These are phyloP conservation scores for Didymella lethalis DNA, from an alignment of 2,329 filamentous ascomycete species.

Conservation along the genomic window DNA sequence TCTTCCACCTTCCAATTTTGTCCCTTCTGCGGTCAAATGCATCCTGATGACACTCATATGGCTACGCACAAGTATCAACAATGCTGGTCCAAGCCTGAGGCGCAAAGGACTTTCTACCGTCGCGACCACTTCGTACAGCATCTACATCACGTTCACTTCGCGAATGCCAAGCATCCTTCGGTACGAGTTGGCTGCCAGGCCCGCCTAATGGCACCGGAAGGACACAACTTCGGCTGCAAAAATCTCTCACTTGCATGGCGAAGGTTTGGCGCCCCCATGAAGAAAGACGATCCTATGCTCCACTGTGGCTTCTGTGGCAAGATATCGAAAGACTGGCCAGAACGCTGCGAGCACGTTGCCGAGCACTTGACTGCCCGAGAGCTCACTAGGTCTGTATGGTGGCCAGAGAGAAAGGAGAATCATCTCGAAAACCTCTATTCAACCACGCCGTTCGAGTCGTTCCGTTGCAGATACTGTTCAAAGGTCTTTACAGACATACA, in stretches of 20 bases:
- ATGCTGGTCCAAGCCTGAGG: conserved; percentile 45
- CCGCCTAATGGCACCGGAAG: conserved; percentile 39
- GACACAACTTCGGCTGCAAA: conserved; percentile 47
- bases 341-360: conserved; percentile 45
- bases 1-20: conserved; percentile 35
- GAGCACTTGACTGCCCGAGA: conserved; percentile 44
- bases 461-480: conserved; percentile 46
- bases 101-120: conserved; percentile 48
- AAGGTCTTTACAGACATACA: conserved; percentile 43
- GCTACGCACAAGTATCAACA: conserved; percentile 47
- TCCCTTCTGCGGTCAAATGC: conserved; percentile 43
- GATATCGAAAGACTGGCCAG: conserved; percentile 42
- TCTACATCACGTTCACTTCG: conserved; percentile 48
- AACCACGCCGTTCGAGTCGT: conserved; percentile 40
- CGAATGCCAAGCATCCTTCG: conserved; percentile 46
- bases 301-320: conserved; percentile 49
- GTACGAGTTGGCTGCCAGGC: conserved; percentile 44
- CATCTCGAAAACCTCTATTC: conserved; percentile 45
- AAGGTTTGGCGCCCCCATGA: conserved; percentile 46
- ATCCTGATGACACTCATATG: conserved; percentile 47
- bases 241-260: conserved; percentile 48
- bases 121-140: conserved; percentile 49
- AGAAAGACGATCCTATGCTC: conserved; percentile 47
- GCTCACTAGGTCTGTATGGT: conserved; percentile 43
- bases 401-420: conserved; percentile 43